phyloP scores from a whole-genome alignment of 2,329 filamentous ascomycete species.

The Penicillium sp. region DNA sequence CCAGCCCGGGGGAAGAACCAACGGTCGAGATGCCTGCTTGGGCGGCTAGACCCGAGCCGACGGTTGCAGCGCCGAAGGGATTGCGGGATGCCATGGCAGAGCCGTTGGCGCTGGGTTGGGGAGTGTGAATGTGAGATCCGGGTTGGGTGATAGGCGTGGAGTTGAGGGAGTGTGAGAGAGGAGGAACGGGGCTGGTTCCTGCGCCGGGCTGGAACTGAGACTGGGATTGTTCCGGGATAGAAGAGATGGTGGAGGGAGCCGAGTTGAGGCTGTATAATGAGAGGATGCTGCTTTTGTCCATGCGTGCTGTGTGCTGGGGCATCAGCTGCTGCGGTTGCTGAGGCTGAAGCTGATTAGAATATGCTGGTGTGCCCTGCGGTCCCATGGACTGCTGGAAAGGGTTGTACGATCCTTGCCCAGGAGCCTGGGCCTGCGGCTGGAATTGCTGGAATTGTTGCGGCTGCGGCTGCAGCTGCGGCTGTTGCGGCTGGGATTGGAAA shows the following conservation, averaged over 20 bases:
- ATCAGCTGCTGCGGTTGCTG: slow-evolving; percentile 33
- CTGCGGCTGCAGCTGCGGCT: slow-evolving; percentile 22
- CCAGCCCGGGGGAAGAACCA: slow-evolving; percentile 16
- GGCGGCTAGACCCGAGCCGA: slow-evolving; percentile 26
- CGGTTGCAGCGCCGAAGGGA: slow-evolving; percentile 21
- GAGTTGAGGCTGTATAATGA: slow-evolving; percentile 41
- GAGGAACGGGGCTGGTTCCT: slow-evolving; percentile 24
- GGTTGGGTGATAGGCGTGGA: slow-evolving; percentile 28
- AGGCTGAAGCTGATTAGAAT: slow-evolving; percentile 29
- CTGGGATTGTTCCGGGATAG: slow-evolving; percentile 36
- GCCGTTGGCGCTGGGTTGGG: slow-evolving; percentile 24
- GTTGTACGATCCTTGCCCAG: slow-evolving; percentile 30
- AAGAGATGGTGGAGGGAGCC: slow-evolving; percentile 28
- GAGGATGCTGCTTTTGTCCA: slow-evolving; percentile 39
- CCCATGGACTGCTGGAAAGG: slow-evolving; percentile 36
- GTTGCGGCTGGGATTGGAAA: slow-evolving; percentile 30
- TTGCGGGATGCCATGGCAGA: slow-evolving; percentile 28
- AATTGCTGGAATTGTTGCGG: slow-evolving; percentile 16
- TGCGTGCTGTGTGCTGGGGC: slow-evolving; percentile 44
- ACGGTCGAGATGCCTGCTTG: slow-evolving; percentile 23
- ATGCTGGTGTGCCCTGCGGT: slow-evolving; percentile 25
- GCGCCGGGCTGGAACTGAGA: slow-evolving; percentile 23
- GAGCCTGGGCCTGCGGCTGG: slow-evolving; percentile 22
- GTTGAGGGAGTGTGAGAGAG: slow-evolving; percentile 20
- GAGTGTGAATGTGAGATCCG: slow-evolving; percentile 22